A percentile compares a stretch with the other conserved stretches of the same genome.
Conservation (phyloP, 192 early-diverging fungal species). For the Dissophora globulifera region DNA sequence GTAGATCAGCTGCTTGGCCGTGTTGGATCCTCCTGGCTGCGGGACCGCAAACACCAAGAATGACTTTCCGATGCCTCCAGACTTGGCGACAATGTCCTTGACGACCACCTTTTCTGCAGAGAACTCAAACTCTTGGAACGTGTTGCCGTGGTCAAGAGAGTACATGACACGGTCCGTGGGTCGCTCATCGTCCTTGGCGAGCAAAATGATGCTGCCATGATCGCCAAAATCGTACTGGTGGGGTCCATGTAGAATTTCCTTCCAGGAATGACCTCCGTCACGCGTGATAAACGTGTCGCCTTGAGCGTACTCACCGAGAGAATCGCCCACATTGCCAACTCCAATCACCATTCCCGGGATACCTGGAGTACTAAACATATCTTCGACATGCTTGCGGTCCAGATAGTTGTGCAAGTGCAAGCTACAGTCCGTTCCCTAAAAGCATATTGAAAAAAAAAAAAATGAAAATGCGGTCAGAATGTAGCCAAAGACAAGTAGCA, state of each 20-base stretch:
- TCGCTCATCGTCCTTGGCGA: conserved; percentile 84
- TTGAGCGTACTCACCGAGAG: conserved; percentile 70
- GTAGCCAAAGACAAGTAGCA: neutral
- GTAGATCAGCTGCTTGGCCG: conserved; percentile 55
- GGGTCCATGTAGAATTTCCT: conserved; percentile 82
- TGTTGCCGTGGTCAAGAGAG: conserved; percentile 74
- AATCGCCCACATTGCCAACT: conserved; percentile 89
- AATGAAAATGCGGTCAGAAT: neutral
- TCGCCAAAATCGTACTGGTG: conserved; percentile 95
- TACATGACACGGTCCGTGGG: conserved; percentile 69
- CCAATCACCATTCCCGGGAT: conserved; percentile 92
- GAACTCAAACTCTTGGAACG: conserved; percentile 69
- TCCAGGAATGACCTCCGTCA: conserved; percentile 91
- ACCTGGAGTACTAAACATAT: conserved; percentile 82
- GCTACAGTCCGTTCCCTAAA: conserved; percentile 59
- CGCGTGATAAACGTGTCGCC: conserved; percentile 87
- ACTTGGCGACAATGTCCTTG: conserved; percentile 73
- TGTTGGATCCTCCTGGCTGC: conserved; percentile 29
- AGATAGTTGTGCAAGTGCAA: conserved; percentile 92
- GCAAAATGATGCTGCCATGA: conserved; percentile 86
- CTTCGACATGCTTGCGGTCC: conserved; percentile 76
- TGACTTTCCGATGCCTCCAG: conserved; percentile 79
- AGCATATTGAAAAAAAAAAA: neutral
- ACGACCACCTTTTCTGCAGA: conserved; percentile 64
- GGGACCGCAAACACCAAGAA: conserved; percentile 82